phyloP scores from a whole-genome alignment of 139 green algal species.

The Chlorella sp. region DNA sequence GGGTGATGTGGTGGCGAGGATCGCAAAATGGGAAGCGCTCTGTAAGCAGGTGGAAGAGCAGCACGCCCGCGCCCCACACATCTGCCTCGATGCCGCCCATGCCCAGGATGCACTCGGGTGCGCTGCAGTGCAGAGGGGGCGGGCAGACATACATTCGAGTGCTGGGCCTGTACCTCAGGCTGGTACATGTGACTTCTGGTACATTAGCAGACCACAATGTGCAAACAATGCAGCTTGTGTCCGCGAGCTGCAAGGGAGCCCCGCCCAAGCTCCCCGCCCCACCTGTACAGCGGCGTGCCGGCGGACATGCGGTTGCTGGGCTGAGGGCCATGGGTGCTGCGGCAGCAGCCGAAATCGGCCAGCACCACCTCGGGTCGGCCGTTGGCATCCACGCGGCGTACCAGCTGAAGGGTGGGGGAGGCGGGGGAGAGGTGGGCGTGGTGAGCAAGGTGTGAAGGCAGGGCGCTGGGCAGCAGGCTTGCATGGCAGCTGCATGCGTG shows the following conservation, averaged over 20 bases:
- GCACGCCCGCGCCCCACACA: slow-evolving; percentile 8
- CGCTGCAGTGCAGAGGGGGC: neutral
- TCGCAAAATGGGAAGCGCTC: slow-evolving; percentile 1
- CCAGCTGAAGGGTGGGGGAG: neutral
- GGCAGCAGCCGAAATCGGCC: slow-evolving; percentile 16
- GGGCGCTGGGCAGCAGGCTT: too few species aligned
- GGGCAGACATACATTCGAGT: too few species aligned
- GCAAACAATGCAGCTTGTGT: too few species aligned
- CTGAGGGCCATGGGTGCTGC: neutral
- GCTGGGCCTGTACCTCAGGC: too few species aligned
- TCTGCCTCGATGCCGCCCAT: neutral
- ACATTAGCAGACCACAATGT: too few species aligned
- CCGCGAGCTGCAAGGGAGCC: neutral
- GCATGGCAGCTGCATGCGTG: too few species aligned
- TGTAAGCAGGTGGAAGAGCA: slow-evolving; percentile 15
- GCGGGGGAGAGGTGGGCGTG: too few species aligned
- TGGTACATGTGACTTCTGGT: too few species aligned
- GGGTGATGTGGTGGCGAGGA: neutral
- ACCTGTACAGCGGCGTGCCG: slow-evolving; percentile 18
- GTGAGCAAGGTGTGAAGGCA: too few species aligned
- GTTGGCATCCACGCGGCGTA: neutral
- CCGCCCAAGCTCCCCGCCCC: neutral
- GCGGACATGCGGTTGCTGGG: neutral
- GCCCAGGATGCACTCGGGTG: neutral
- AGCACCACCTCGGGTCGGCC: neutral